A percentile compares a stretch with the other conserved stretches of the same genome.
Evolutionary conservation across 495 filamentous ascomycete genomes (phyloP).

Genomic region (Pyronema omphalodes): DNA sequence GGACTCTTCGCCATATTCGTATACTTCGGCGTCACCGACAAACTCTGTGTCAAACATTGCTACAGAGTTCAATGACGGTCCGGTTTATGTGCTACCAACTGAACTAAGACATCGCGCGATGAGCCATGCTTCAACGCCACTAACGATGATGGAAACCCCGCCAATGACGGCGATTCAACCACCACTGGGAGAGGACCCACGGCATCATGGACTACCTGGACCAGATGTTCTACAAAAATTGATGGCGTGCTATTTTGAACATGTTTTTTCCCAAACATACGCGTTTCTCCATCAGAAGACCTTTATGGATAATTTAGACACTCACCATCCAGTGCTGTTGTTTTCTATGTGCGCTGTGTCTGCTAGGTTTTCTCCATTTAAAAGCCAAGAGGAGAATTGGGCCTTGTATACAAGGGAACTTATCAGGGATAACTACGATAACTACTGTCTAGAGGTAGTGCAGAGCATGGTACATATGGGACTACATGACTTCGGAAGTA

Average conservation of each 20-base stretch:
- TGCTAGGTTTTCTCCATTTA: constrained; percentile 14
- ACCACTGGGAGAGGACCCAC: constrained; percentile 19
- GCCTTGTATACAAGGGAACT: constrained; percentile 7
- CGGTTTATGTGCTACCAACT: background rate
- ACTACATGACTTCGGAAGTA: constrained; percentile 23
- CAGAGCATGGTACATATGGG: constrained; percentile 25
- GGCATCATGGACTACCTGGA: constrained; percentile 10
- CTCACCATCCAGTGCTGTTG: constrained; percentile 17
- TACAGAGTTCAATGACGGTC: constrained; percentile 1
- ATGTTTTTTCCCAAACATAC: constrained; percentile 25
- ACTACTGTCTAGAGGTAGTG: constrained; percentile 19
- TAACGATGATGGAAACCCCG: constrained; percentile 11
- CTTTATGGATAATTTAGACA: constrained; percentile 15
- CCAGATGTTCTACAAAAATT: constrained; percentile 6
- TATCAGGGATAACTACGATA: constrained; percentile 20
- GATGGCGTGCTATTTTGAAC: constrained; percentile 17
- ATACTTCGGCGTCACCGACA: constrained; percentile 13
- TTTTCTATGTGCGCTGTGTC: constrained; percentile 23
- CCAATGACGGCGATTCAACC: constrained; percentile 7
- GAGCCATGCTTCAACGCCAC: constrained; percentile 10
- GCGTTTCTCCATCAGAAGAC: constrained; percentile 20
- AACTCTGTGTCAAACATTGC: constrained; percentile 10
- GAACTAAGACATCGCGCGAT: background rate
- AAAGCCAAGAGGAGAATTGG: too few species aligned
- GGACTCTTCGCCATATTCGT: constrained; percentile 10